Base-by-base conservation (phyloP, 2,329 filamentous ascomycete species). In the Xenoacremonium recifei region DNA sequence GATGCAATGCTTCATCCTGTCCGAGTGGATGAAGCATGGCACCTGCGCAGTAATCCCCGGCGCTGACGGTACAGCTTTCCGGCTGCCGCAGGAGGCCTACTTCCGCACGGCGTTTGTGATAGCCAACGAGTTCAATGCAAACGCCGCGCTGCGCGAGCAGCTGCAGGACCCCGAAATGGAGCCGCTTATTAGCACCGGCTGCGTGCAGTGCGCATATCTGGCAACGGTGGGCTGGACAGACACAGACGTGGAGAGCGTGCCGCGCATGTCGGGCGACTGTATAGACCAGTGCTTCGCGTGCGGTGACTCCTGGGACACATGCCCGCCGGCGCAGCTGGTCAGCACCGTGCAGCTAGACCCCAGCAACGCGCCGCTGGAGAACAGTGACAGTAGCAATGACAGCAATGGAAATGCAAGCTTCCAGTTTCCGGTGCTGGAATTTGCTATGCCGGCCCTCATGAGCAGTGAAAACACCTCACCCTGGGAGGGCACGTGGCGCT, bases 1-100 rank as follows among this genome's bases (percentile, higher is more conserved):
- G 15, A 41, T 45, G 39, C 39, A 37, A 25, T 45, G 42, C 42
- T 45, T 45, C 42, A 42, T 45, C 42, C n/a, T 45, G 21, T 45
- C 42, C 25, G 42, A 45, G 42, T 45, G 39, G 39, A 45, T 45
- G 42, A 45, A 45, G 39, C 42, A 45, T 17, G 42, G 42, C 19
- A 45, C 42, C 42, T 45, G 42, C 27, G 42, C 42, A 18, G 42
- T 45, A 2, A 45, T 45, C 20, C 21, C 42, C 19, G 42, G 42
- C 16, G 39, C 39, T 35, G 39, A 45, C 21, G 42, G 42, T 30
- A 37, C n/a, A 12, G 42, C 42, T 11, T 45, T 42, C 34, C 42
- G 41, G 29, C 29, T 44, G 37, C 37, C 41, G 41, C 41, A 44
- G 41, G 41, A 44, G 36, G 36, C 41, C 19, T 44, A 44, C 37